phyloP scores from a whole-genome alignment of 2,329 filamentous ascomycete genomes.

The Endoconidiophora laricicola region DNA sequence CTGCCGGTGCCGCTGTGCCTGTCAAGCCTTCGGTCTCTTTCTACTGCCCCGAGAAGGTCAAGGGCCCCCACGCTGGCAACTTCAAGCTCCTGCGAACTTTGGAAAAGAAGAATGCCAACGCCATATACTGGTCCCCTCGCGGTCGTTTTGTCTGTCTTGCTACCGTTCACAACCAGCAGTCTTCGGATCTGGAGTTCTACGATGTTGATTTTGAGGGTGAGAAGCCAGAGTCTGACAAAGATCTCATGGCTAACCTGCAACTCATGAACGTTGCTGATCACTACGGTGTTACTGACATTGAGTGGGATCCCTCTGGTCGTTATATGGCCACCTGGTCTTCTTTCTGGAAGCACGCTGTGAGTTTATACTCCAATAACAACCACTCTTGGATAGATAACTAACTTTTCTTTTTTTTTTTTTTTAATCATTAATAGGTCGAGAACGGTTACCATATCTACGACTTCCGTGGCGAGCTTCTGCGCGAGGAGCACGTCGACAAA shows the following conservation, averaged over 20 bases:
- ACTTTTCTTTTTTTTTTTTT: background rate
- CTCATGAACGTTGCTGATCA: slow-evolving; percentile 88
- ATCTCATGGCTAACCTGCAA: slow-evolving; percentile 85
- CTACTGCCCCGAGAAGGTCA: slow-evolving; percentile 91
- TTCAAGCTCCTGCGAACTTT: slow-evolving; percentile 91
- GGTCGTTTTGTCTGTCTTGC: slow-evolving; percentile 91
- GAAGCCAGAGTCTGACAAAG: slow-evolving; percentile 83
- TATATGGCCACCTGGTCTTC: slow-evolving; percentile 89
- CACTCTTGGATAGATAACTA: background rate
- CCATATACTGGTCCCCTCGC: slow-evolving; percentile 96
- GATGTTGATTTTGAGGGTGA: slow-evolving; percentile 97
- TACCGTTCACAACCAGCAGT: slow-evolving; percentile 81
- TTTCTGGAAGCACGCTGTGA: slow-evolving; percentile 88
- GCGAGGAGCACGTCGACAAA: slow-evolving; percentile 84
- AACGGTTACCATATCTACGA: slow-evolving; percentile 98
- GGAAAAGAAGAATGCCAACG: slow-evolving; percentile 99
- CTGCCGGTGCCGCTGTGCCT: slow-evolving; percentile 60
- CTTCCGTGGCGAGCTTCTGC: slow-evolving; percentile 76
- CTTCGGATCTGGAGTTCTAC: slow-evolving; percentile 92
- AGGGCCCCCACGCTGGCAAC: slow-evolving; percentile 66
- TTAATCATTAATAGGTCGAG: slow-evolving; percentile 31
- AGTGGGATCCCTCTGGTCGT: slow-evolving; percentile 93
- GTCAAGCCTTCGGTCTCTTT: slow-evolving; percentile 93
- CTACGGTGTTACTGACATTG: slow-evolving; percentile 93
- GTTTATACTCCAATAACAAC: slow-evolving; percentile 21